These are phyloP conservation scores for Candida germanica DNA, from an alignment of 805 yeast species.

Conservation along the genomic window DNA sequence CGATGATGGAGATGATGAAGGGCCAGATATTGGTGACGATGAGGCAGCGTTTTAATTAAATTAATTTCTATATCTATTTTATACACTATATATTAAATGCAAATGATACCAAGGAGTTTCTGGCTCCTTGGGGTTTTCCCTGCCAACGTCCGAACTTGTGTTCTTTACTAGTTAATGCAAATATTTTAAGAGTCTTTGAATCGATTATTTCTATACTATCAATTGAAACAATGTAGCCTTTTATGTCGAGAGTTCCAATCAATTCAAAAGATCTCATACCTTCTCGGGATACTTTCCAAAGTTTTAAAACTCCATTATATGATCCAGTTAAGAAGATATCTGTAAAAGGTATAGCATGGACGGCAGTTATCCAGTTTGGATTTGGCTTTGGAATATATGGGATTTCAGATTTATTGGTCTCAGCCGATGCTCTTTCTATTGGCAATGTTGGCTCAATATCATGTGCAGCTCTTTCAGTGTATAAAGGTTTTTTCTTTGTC, in stretches of 20 bases:
- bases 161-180: constrained; percentile 76
- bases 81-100: constrained; percentile 25
- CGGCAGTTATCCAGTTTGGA: constrained; percentile 83
- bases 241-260: constrained; percentile 58
- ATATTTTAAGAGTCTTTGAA: constrained; percentile 46
- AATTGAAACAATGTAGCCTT: constrained; percentile 69
- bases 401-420: constrained; percentile 46
- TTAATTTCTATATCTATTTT: constrained; percentile 1
- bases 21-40: constrained; percentile 59
- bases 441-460: constrained; percentile 56
- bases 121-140: constrained; percentile 48
- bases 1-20: constrained; percentile 63
- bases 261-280: constrained; percentile 58
- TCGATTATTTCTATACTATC: constrained; percentile 53
- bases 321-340: constrained; percentile 88
- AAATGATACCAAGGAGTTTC: constrained; percentile 60
- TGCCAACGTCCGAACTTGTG: constrained; percentile 89
- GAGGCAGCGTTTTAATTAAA: constrained; percentile 59
- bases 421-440: constrained; percentile 40
- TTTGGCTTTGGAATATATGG: constrained; percentile 64
- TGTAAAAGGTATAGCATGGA: constrained; percentile 79
- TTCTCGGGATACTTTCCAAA: constrained; percentile 69
- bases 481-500: constrained; percentile 84
- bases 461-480: constrained; percentile 67
- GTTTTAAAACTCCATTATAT: constrained; percentile 70